These are phyloP conservation scores for Nepenthes alata DNA, from an alignment of 179 eudicot species.

Conservation along the genomic window DNA sequence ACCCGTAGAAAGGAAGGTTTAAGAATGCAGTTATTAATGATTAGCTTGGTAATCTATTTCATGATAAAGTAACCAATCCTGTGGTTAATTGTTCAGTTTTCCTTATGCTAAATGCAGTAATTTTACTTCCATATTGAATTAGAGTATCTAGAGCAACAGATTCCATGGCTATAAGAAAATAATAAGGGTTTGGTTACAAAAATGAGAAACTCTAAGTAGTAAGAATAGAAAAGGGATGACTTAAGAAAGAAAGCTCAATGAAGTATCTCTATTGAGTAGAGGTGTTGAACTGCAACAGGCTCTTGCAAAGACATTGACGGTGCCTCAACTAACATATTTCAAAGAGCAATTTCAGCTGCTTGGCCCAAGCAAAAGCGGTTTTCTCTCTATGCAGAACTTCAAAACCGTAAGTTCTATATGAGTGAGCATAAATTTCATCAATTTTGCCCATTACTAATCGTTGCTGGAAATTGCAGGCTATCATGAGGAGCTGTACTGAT, in stretches of 20 bases:
- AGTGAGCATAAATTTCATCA: background rate
- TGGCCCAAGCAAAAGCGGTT: slow-evolving; percentile 60
- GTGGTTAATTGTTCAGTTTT: background rate
- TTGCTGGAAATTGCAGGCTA: slow-evolving; percentile 27
- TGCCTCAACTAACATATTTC: slow-evolving; percentile 49
- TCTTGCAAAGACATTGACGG: slow-evolving; percentile 50
- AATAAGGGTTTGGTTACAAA: too few relatives aligned
- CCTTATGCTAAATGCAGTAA: too few relatives aligned
- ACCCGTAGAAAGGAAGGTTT: too few relatives aligned
- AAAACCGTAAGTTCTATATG: slow-evolving; percentile 28
- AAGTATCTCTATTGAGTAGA: slow-evolving; percentile 2
- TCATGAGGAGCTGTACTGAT: slow-evolving; percentile 40
- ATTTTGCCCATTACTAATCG: background rate
- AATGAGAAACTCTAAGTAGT: too few relatives aligned
- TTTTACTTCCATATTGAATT: too few relatives aligned
- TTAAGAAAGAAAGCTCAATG: background rate
- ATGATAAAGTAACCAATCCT: too few relatives aligned
- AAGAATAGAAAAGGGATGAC: too few relatives aligned
- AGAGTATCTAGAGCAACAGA: too few relatives aligned
- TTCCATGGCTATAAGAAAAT: too few relatives aligned
- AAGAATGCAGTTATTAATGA: too few relatives aligned
- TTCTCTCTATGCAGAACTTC: slow-evolving; percentile 46
- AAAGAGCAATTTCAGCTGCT: slow-evolving; percentile 56
- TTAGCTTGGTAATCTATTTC: too few relatives aligned
- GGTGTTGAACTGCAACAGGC: slow-evolving; percentile 26